These are phyloP conservation scores for Yarrowia yakushimensis DNA, from an alignment of 805 yeast species.

Conservation along the genomic window DNA sequence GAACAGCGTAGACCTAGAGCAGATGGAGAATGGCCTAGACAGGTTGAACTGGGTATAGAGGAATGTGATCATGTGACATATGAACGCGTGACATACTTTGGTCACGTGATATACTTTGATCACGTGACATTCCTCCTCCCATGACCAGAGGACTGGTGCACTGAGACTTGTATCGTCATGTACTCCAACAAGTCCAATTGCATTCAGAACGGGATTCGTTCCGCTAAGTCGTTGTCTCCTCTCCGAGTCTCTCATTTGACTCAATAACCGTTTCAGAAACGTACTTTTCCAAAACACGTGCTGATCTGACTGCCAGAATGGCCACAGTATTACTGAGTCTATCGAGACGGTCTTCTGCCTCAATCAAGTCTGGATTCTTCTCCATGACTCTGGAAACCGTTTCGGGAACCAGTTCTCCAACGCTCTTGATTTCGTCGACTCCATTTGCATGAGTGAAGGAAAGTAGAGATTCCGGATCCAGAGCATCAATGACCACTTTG, in stretches of 20 bases:
- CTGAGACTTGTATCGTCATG: too few species aligned
- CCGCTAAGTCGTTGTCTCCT: too few species aligned
- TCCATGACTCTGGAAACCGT: background rate
- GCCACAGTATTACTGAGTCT: background rate
- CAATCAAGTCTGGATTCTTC: background rate
- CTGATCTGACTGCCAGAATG: background rate
- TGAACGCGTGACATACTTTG: too few species aligned
- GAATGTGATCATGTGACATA: too few species aligned
- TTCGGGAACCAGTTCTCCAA: background rate
- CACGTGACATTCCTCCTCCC: too few species aligned
- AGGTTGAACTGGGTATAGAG: too few species aligned
- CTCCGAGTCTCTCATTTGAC: background rate
- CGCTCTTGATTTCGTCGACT: slow-evolving; percentile 7
- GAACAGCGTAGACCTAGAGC: too few species aligned
- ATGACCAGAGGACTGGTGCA: too few species aligned
- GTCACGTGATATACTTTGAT: too few species aligned
- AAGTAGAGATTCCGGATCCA: background rate
- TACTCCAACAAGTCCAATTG: too few species aligned
- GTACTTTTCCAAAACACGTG: slow-evolving; percentile 3
- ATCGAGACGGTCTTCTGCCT: background rate
- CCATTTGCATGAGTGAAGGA: background rate
- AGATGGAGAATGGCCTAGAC: too few species aligned
- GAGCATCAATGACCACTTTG: background rate
- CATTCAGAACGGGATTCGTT: too few species aligned
- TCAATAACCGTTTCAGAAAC: background rate